These are phyloP conservation scores for Vitis hybrid DNA, from an alignment of 177 flowering plant species.

Conservation along the genomic window DNA sequence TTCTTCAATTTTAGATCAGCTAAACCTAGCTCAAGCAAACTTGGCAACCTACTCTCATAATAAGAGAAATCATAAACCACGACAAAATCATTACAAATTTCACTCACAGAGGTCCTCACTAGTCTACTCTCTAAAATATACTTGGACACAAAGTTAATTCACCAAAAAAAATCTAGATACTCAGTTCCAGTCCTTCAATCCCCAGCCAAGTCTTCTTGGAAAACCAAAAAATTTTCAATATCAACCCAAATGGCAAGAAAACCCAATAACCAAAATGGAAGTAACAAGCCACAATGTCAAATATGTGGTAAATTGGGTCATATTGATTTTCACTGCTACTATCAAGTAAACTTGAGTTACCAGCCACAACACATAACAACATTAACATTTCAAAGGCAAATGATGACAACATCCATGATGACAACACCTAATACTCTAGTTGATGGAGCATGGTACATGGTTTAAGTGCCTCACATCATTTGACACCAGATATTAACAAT, in stretches of 20 bases:
- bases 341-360: neutral
- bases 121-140: too few species aligned
- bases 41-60: too few species aligned
- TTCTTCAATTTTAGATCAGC: too few species aligned
- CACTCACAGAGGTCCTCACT: too few species aligned
- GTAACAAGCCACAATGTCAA: neutral
- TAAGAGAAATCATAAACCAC: too few species aligned
- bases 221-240: neutral
- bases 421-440: neutral
- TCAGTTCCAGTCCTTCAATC: neutral
- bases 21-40: too few species aligned
- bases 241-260: neutral
- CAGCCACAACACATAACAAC: neutral
- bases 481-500: neutral
- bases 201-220: neutral
- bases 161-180: too few species aligned
- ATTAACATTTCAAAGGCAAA: neutral
- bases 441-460: neutral
- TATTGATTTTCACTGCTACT: neutral
- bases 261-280: neutral
- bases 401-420: neutral
- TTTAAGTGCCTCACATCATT: neutral
- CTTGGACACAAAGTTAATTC: too few species aligned
- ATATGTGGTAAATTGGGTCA: neutral
- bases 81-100: too few species aligned